Base-by-base conservation (phyloP, 495 filamentous ascomycete genomes). In the Podospora pseudoanserina region DNA sequence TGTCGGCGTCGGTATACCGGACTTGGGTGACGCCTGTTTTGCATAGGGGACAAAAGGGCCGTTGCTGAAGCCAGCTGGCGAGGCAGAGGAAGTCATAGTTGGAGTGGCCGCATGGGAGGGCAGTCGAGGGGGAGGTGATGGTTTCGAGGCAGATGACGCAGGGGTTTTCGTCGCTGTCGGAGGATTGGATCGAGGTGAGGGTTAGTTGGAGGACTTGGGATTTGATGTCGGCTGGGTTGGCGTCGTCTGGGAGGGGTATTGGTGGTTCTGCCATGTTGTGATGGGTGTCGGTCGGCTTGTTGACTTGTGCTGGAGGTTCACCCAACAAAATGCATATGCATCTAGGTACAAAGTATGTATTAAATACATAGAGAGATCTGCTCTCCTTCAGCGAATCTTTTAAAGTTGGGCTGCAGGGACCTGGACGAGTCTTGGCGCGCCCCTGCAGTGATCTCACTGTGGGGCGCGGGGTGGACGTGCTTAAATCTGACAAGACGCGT, bases 21-120 rank as follows among this genome's bases (percentile, higher is more conserved):
- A 97, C 89, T n/a, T 85, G 82, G 19, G 83, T 82, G 65, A 95
- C 81, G 64, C 85, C 79, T 23, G 85, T 79, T 66, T 94, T 94
- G 78, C 92, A 97, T 65, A 97, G 81, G 11, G 93, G 93, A 76
- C 93, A 97, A 62, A 78, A 85, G 0, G 89, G 78, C 27, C 86
- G 86, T 73, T 92, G 83, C 71, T 94, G 86, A 16, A 94, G 80
- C 93, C 93, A 96, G 79, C 86, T 93, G 20, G 91, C 75, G 11
- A 96, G 85, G 73, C 93, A 97, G 15, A 93, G 72, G 75, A 92
- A 94, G 79, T 96, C 92, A 76, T 95, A 96, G 72, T 87, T 88
- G 60, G 84, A 77, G 82, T 97, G 93, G 20, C 84, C 82, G 84
- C 93, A 97, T 19, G 92, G 92, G 53, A 85, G 79, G 4, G 91